Evolutionary conservation across 768 basidiomycete species (phyloP), one percentile per base, ranked within the genome.

Genomic region (Serendipita sp.): DNA sequence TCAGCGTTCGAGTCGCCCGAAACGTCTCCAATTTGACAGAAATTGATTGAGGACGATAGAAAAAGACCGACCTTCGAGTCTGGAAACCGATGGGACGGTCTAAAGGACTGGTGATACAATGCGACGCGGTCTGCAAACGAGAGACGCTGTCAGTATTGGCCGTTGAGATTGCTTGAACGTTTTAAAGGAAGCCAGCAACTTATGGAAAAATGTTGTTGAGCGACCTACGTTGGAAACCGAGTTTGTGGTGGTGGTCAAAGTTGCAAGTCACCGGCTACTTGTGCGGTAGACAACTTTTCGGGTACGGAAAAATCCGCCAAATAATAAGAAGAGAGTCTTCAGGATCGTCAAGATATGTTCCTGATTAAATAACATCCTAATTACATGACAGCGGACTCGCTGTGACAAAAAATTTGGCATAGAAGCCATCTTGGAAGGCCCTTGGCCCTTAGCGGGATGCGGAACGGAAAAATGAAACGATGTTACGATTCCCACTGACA

Each of bases 21-120:
- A 48, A 28, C 9, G 45, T 48, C 45, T 20, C 22, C 24, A n/a
- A 58, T 58, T 34, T 24, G 28, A 58, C 33, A 58, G 33, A 58
- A 17, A 50, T n/a, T 17, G 17, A n/a, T 20, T 9, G 17, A 22
- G 45, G n/a, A 30, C 45, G 28, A 50, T 7, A 7, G n/a, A 34
- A 58, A 34, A 33, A 58, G 17, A n/a, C 24, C 2, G 11, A 58
- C 26, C 53, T 58, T 58, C 53, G 30, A 58, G 53, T 58, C 30
- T 33, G 53, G 30, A 33, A 58, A 58, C 53, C 53, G 53, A n/a
- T 58, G 33, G 53, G 53, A n/a, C 30, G 24, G 53, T 58, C 30
- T 33, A 58, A 58, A 58, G 11, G 53, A 58, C 53, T 58, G 53
- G 30, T 58, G 53, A 58, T 58, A 58, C 53, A 58, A 58, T 58